Evolutionary conservation across 768 basidiomycete genomes (phyloP).

Genomic region (Phanerodontia chrysosporium): DNA sequence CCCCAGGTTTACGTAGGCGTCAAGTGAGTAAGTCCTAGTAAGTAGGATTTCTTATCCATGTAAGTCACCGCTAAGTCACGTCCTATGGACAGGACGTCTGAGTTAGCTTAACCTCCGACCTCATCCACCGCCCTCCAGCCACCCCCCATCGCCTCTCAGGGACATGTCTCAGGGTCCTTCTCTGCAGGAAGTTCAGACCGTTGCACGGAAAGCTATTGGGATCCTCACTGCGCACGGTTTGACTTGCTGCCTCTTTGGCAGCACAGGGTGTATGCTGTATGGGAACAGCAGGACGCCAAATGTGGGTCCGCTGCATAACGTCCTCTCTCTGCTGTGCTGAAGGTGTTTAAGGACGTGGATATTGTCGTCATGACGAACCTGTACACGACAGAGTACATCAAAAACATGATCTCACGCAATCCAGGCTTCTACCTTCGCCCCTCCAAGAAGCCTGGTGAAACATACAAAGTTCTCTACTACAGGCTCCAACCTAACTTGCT

Average conservation of each 20-base stretch:
- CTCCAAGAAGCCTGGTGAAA: slow-evolving; percentile 7
- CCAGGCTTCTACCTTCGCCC: slow-evolving; percentile 7
- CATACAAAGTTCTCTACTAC: slow-evolving; percentile 9
- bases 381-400: slow-evolving; percentile 36
- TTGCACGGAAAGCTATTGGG: slow-evolving; percentile 13
- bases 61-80: too few relatives aligned
- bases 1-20: too few relatives aligned
- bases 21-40: too few relatives aligned
- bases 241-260: slow-evolving; percentile 21
- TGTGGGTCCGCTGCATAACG: slow-evolving; percentile 7
- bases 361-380: slow-evolving; percentile 36
- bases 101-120: too few relatives aligned
- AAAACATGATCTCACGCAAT: slow-evolving; percentile 26
- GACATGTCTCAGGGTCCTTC: background rate
- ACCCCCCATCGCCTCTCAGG: too few relatives aligned
- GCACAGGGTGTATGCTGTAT: slow-evolving; percentile 19
- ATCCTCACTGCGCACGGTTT: slow-evolving; percentile 12
- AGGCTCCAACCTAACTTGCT: background rate
- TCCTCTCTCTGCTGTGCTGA: background rate
- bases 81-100: too few relatives aligned
- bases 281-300: slow-evolving; percentile 19
- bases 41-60: too few relatives aligned
- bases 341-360: slow-evolving; percentile 41
- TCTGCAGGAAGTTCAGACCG: slow-evolving; percentile 9
- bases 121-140: too few relatives aligned